phyloP scores from a whole-genome alignment of 208 protist genomes.

The Herpetomonas samuelpessoai region DNA sequence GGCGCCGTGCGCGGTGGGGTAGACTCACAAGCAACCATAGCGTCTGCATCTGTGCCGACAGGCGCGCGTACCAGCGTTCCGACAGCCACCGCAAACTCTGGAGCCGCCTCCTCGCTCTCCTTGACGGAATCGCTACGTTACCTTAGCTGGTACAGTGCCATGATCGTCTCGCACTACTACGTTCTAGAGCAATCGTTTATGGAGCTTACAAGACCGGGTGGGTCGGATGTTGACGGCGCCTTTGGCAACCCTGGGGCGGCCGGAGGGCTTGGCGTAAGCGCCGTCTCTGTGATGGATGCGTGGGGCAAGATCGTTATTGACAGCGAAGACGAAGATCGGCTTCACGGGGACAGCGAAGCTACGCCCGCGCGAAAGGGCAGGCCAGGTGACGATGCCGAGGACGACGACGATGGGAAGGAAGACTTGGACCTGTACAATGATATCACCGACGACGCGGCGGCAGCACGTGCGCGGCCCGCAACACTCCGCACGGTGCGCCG shows the following conservation, averaged over 20 bases:
- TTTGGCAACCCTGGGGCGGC: no score
- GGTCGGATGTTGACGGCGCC: no score
- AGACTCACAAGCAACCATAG: neutral
- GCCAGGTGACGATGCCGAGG: neutral
- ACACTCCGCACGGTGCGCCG: neutral
- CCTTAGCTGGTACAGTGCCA: conserved; percentile 8
- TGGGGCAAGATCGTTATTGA: neutral
- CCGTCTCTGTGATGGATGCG: neutral
- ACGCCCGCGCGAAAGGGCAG: no score
- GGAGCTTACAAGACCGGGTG: neutral
- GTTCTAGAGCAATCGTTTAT: conserved; percentile 7
- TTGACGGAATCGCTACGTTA: conserved; percentile 2
- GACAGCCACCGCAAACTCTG: neutral
- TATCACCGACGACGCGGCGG: neutral
- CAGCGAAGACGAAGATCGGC: no score
- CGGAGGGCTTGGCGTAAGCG: no score
- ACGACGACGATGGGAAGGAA: neutral
- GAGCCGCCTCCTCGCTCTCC: neutral
- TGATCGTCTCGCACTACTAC: conserved; percentile 19
- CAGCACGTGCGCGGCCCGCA: neutral
- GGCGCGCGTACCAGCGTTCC: neutral
- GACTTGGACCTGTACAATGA: neutral
- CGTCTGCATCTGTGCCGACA: neutral
- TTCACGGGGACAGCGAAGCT: neutral
- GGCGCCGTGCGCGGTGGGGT: no score